phyloP scores from a whole-genome alignment of 2,329 filamentous ascomycete genomes.

The Ramichloridium luteum region DNA sequence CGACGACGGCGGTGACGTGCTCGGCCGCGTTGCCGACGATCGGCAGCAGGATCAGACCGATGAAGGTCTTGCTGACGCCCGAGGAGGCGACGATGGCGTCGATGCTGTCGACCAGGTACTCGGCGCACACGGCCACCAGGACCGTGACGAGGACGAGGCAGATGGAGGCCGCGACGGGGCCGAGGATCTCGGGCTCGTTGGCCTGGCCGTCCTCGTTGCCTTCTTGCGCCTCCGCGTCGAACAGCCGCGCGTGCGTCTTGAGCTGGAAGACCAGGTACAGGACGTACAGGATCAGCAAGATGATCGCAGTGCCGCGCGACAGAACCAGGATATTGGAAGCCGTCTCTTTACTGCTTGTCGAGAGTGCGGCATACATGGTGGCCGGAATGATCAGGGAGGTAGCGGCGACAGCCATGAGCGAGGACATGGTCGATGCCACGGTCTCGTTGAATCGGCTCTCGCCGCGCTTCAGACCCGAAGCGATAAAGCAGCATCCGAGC shows the following conservation, averaged over 20 bases:
- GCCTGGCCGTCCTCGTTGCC: constrained; percentile 23
- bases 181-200: constrained; percentile 31
- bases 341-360: constrained; percentile 27
- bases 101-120: constrained; percentile 43
- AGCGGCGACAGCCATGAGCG: constrained; percentile 44
- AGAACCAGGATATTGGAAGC: constrained; percentile 37
- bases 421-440: constrained; percentile 65
- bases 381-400: constrained; percentile 43
- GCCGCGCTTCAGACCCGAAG: constrained; percentile 33
- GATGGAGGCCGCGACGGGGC: constrained; percentile 33
- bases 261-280: constrained; percentile 45
- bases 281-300: constrained; percentile 41
- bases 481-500: constrained; percentile 42
- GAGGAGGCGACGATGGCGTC: constrained; percentile 41
- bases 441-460: constrained; percentile 54
- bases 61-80: constrained; percentile 44
- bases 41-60: constrained; percentile 44
- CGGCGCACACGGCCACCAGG: constrained; percentile 39
- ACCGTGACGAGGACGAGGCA: constrained; percentile 38
- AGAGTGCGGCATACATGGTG: constrained; percentile 38
- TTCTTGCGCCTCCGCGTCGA: constrained; percentile 29
- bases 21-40: constrained; percentile 47
- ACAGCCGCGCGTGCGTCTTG: constrained; percentile 37
- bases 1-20: constrained; percentile 43
- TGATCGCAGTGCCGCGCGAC: constrained; percentile 42